phyloP scores from a whole-genome alignment of 1,284 basidiomycete genomes.

The Porodaedalea pini region DNA sequence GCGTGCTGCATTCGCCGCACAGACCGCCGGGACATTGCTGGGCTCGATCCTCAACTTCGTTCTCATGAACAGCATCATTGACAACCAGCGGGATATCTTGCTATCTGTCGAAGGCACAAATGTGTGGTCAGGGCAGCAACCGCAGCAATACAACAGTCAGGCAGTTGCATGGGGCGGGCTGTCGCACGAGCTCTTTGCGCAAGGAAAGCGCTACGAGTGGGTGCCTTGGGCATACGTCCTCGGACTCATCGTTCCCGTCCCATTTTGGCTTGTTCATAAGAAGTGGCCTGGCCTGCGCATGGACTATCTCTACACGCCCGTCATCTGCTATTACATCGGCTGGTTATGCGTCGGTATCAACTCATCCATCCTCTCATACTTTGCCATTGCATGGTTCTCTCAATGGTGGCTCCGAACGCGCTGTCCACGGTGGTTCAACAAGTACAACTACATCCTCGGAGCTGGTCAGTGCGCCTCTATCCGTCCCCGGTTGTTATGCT shows the following conservation, averaged over 20 bases:
- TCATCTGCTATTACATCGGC: slow-evolving; percentile 33
- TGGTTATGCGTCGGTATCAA: slow-evolving; percentile 52
- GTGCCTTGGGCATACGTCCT: slow-evolving; percentile 24
- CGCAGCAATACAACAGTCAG: slow-evolving; percentile 29
- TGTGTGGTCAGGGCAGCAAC: slow-evolving; percentile 29
- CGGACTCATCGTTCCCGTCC: slow-evolving; percentile 28
- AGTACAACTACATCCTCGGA: slow-evolving; percentile 56
- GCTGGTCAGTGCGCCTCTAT: slow-evolving; percentile 27
- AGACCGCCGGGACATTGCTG: slow-evolving; percentile 18
- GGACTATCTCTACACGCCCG: slow-evolving; percentile 15
- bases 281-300: slow-evolving; percentile 22
- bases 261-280: slow-evolving; percentile 29
- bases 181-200: slow-evolving; percentile 25
- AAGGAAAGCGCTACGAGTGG: slow-evolving; percentile 23
- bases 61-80: slow-evolving; percentile 29
- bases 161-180: slow-evolving; percentile 29
- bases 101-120: slow-evolving; percentile 26
- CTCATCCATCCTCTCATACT: slow-evolving; percentile 48
- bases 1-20: slow-evolving; percentile 31
- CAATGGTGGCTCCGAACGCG: slow-evolving; percentile 48
- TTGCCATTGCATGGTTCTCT: slow-evolving; percentile 51
- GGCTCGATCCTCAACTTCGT: slow-evolving; percentile 21
- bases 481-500: not conserved
- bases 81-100: slow-evolving; percentile 25
- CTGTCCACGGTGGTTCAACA: slow-evolving; percentile 49